Evolutionary conservation across 768 basidiomycete species (phyloP), one percentile per base, ranked within the genome.

Genomic region (Boletus eberwhitei): DNA sequence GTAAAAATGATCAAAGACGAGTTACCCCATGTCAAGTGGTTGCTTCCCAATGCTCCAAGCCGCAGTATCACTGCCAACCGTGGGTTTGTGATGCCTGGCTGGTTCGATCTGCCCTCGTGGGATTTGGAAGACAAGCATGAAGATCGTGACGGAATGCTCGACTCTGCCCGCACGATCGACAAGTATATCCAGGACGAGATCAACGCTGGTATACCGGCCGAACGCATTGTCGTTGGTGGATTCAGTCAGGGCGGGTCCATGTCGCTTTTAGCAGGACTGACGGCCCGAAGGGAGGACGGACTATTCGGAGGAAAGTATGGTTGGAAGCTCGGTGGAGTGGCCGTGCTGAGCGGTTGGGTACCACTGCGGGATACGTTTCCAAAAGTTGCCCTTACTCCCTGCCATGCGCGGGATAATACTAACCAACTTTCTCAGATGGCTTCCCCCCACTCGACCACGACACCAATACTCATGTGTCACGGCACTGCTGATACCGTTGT

Each of bases 161-260:
- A 80, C 31, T 84, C 88, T 32, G 79, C 82, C 8, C 72, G 75
- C 29, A 69, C 77, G 26, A 75, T 96, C 61, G 85, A 85, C 62
- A 72, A 79, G 54, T 74, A 95, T 59, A 85, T 98, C 64, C 76
- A 81, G 13, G 76, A 78, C 3, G 94, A 98, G 71, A 75, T 94
- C 19, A 82, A 85, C 45, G 76, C 78, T 8, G 90, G 90, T 34
- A 82, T 87, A 49, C 78, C 83, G 9, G 73, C 86, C 24, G 76
- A 78, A 51, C 82, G 88, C 48, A 88, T 96, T 62, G 79, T 96
- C 32, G 71, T 98, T 22, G 93, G 91, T 35, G 94, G 94, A 11
- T 96, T 95, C 74, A 88, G 85, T 56, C 93, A 96, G 68, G 93
- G 91, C 36, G 90, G 78, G 38, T 82, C 86, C 22, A 86, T 95